Base-by-base conservation (phyloP, 2,329 filamentous ascomycete genomes). In the Diaporthe capsici region DNA sequence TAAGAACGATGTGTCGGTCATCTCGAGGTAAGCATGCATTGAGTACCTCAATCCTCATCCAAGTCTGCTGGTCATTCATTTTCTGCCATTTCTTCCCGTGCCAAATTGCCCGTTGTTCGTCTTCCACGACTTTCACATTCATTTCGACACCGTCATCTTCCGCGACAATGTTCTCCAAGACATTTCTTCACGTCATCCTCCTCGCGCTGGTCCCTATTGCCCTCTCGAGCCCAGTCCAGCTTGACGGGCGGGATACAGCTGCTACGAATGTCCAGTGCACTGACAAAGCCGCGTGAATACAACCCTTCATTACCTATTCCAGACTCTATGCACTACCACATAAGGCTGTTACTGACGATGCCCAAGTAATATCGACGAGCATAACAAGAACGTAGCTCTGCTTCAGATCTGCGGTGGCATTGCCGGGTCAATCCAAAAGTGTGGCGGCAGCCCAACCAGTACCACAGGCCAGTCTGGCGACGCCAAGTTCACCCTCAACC, bases 371-470 rank as follows among this genome's bases (percentile, higher is more conserved):
- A 86, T 88, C 76, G 83, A 85, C 76, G 84, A 85, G 77, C 87
- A 90, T 80, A 88, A 90, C 80, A 84, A 90, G 42, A 90, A 93
- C 77, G 92, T 94, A 58, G 86, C 85, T 9, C 86, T 88, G 77
- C 91, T 91, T 37, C 91, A 92, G 0, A 84, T 95, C 81, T 90
- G 88, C 82, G 86, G 87, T 65, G 85, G 92, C 73, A 89, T 89
- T 75, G 84, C 87, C 0, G 87, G 86, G 12, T 78, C 82, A 8
- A 86, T 87, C 71, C 81, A 84, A 72, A 84, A 86, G 78, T 90
- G 89, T 79, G 82, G 83, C 8, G 88, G 87, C 37, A 76, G 80
- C 22, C 87, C 86, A 1, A 77, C 82, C 22, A 82, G 81, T 17
- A 90, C 88, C 7, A 82, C 80, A 0, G 88, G 88, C 47, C 79